Percentiles rank a stretch among this genome's conserved stretches.
Evolutionary conservation across 2,329 filamentous ascomycete genomes (phyloP).

Genomic region (Colletotrichum sp.): DNA sequence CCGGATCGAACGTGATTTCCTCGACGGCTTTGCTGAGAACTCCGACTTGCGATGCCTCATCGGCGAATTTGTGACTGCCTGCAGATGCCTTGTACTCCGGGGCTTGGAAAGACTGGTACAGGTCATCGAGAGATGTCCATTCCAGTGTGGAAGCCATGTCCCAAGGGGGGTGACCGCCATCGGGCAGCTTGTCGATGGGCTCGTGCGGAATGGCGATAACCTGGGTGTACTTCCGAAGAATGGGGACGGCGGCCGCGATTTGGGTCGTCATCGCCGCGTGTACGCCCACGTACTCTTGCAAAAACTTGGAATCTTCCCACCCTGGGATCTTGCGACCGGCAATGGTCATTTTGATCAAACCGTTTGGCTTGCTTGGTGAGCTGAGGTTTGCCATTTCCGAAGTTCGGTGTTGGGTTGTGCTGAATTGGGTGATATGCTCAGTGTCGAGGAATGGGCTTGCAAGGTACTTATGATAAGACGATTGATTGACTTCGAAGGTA

Average conservation of each 20-base stretch:
- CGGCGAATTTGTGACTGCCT: background rate
- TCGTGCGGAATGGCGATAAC: background rate
- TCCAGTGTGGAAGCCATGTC: background rate
- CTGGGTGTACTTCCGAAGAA: background rate
- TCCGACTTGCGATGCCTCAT: background rate
- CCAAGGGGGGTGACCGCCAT: background rate
- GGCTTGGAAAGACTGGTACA: background rate
- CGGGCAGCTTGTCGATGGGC: background rate
- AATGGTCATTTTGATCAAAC: background rate
- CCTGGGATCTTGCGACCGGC: background rate
- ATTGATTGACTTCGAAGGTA: background rate
- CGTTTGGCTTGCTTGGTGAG: accelerated
- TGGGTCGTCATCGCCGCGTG: background rate
- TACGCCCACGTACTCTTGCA: background rate
- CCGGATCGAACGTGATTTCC: background rate
- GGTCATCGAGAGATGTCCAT: background rate
- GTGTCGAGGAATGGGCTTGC: too few relatives aligned
- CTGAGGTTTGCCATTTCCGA: background rate
- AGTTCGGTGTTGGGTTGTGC: background rate
- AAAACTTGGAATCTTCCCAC: background rate
- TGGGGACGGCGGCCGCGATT: background rate
- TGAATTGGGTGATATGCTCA: too few relatives aligned
- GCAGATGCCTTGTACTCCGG: background rate
- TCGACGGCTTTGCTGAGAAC: background rate
- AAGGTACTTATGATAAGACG: accelerated